A percentile compares a stretch with the other conserved stretches of the same genome.
These are phyloP conservation scores for Terfezia boudieri DNA, from an alignment of 495 filamentous ascomycete species.

Conservation along the genomic window DNA sequence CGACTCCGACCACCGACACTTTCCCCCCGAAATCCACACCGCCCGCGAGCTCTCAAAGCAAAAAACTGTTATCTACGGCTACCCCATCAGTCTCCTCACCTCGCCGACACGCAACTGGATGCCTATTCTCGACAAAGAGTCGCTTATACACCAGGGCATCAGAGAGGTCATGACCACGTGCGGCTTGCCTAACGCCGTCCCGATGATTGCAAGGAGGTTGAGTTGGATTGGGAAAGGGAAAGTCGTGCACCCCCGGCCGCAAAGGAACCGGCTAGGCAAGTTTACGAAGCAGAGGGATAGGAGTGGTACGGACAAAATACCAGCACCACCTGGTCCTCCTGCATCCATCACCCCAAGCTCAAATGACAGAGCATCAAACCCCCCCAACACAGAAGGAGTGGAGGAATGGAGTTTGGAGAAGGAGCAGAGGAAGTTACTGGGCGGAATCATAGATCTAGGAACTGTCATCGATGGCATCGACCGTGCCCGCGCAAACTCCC, in stretches of 20 bases:
- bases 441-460: background rate
- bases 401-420: background rate
- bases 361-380: background rate
- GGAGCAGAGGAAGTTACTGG: background rate
- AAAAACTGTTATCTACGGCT: background rate
- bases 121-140: background rate
- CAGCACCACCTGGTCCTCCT: no score
- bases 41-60: background rate
- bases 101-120: background rate
- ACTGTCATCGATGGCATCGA: background rate
- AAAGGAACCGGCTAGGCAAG: background rate
- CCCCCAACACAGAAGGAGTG: background rate
- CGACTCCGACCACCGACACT: no score
- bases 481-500: background rate
- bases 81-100: background rate
- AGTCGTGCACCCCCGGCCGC: background rate
- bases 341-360: background rate
- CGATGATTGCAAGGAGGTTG: background rate
- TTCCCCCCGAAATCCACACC: background rate
- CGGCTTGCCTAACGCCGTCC: background rate
- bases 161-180: background rate
- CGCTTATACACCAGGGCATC: background rate
- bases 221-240: background rate
- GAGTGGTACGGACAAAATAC: no score
- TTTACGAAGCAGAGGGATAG: no score